These are phyloP conservation scores for Suhomyces coccinellae DNA, from an alignment of 1,139 yeast species.

Conservation along the genomic window DNA sequence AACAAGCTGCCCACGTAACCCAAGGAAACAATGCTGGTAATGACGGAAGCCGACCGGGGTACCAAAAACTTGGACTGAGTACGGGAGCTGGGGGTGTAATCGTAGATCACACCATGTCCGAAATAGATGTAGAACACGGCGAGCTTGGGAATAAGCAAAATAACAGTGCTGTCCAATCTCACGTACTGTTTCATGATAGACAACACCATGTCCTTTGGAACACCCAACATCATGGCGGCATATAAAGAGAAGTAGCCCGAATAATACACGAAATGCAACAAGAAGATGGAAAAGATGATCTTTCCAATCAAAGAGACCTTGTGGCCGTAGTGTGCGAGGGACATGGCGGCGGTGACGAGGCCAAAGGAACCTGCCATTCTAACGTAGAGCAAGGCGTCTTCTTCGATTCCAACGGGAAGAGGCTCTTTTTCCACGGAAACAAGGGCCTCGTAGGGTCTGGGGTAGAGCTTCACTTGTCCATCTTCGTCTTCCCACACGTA, in stretches of 20 bases:
- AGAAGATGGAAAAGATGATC: constrained; percentile 2
- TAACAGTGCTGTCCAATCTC: constrained; percentile 4
- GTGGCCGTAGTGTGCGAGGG: background rate
- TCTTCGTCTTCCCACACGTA: constrained; percentile 11
- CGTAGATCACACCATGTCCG: constrained; percentile 12
- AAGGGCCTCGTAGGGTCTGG: constrained; percentile 6
- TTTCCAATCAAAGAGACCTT: constrained; percentile 7
- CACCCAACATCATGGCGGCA: constrained; percentile 6
- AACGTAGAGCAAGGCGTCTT: constrained; percentile 5
- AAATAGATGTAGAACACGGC: constrained; percentile 7
- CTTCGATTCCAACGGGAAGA: constrained; percentile 9
- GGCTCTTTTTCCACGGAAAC: constrained; percentile 9
- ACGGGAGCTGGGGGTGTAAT: background rate
- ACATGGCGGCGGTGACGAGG: constrained; percentile 2
- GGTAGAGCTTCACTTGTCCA: constrained; percentile 5
- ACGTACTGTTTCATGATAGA: constrained; percentile 1
- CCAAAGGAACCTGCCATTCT: constrained; percentile 9
- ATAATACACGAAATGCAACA: constrained; percentile 6
- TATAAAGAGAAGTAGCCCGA: constrained; percentile 6
- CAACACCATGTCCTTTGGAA: constrained; percentile 1
- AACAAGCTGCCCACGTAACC: constrained; percentile 3
- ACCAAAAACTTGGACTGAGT: constrained; percentile 5
- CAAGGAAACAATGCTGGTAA: background rate
- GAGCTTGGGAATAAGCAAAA: constrained; percentile 3
- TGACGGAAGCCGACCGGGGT: constrained; percentile 1